These are phyloP conservation scores for Fusarium keratoplasticum DNA, from an alignment of 2,329 filamentous ascomycete species.

Conservation along the genomic window DNA sequence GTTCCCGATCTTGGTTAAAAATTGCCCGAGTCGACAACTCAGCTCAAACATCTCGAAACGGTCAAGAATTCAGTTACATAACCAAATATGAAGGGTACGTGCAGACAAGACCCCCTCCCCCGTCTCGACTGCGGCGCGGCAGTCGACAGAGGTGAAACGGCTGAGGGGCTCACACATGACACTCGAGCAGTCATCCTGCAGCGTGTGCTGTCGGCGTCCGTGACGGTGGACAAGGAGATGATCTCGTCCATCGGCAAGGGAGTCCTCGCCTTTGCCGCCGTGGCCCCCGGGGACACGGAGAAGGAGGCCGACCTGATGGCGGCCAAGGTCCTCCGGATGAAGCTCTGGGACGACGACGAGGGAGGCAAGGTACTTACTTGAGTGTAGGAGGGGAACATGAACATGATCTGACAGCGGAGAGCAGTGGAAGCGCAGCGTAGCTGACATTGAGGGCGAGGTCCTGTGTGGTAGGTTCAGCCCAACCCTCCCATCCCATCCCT, in stretches of 20 bases:
- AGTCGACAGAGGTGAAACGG: slow-evolving; percentile 2
- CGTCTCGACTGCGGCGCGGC: not conserved
- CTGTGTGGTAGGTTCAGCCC: slow-evolving; percentile 77
- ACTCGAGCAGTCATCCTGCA: slow-evolving; percentile 81
- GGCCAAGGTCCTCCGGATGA: slow-evolving; percentile 87
- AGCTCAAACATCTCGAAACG: slow-evolving; percentile 1
- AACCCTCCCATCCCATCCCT: not conserved
- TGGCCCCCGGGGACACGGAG: slow-evolving; percentile 89
- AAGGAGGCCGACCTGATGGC: slow-evolving; percentile 89
- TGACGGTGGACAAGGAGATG: slow-evolving; percentile 91
- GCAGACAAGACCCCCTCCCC: not conserved
- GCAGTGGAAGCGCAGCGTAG: slow-evolving; percentile 91
- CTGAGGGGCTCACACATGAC: slow-evolving; percentile 13
- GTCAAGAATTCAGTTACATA: not conserved
- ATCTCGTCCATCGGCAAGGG: slow-evolving; percentile 93
- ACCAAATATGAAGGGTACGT: slow-evolving; percentile 41
- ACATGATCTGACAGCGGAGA: slow-evolving; percentile 17
- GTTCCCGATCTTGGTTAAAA: slow-evolving; percentile 32
- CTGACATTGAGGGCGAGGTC: slow-evolving; percentile 90
- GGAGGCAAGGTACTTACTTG: slow-evolving; percentile 67
- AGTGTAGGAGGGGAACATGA: slow-evolving; percentile 36
- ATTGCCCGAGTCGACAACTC: not conserved
- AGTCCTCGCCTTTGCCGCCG: slow-evolving; percentile 89
- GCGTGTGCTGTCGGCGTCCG: slow-evolving; percentile 92
- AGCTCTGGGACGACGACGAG: slow-evolving; percentile 87